Base-by-base conservation (phyloP, 2,329 filamentous ascomycete species). In the Stromatinia cepivora region DNA sequence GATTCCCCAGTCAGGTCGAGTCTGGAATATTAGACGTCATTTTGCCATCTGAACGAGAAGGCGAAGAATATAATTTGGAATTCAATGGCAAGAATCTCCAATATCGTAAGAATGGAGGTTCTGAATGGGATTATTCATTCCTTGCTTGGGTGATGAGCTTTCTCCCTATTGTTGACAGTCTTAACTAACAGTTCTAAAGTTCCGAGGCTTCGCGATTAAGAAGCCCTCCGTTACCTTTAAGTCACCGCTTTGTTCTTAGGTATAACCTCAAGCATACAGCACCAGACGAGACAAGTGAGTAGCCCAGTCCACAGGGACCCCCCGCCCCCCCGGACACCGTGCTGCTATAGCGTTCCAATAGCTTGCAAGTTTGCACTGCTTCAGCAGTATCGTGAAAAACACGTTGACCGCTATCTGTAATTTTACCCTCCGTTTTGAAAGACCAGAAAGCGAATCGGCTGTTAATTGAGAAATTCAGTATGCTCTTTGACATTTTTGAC, bases 1-100 rank as follows among this genome's bases (percentile, higher is more conserved):
- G 17, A 13, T 54, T 45, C 22, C 50, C 62, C 3, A 25, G 20
- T 25, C 5, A 39, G 4, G 1, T 20, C 10, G 13, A 28, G 1
- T 62, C 48, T 46, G 58, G 2, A 25, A 22, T 34, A 48, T 46
- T 62, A 62, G 58, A 62, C 42, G 31, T 62, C n/a, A 46, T 62
- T 46, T 28, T 62, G 13, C 58, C 42, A 46, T 62, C 58, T 8
- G 36, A 25, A 3, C n/a, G 42, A 45, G 42, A 31, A 31, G 42
- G 25, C 11, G 58, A 46, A 46, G 42, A 62, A 3, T 45, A 48
- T 6, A 45, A 48, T 20, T 11, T 46, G 2, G n/a, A 45, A 28
- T 28, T 48, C 15, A 36, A n/a, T 62, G 58, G 42, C n/a, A 62
- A 31, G 9, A 34, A 17, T 28, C 0, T 28, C n/a, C 17, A n/a